Conservation (phyloP, 2,329 filamentous ascomycete genomes). For the Didymosphaeria variabile region DNA sequence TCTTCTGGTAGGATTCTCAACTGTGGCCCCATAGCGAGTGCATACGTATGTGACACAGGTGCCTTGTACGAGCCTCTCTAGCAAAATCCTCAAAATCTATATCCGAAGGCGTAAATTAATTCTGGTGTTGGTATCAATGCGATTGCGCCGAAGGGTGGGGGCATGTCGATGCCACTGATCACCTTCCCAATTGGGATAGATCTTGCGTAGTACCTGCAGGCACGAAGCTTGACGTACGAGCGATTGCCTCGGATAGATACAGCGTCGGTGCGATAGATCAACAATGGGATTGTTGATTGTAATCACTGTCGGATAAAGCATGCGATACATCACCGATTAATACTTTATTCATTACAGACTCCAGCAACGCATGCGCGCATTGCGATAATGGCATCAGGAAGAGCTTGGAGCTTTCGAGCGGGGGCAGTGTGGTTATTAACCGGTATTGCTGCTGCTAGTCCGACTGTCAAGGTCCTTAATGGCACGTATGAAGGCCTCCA, state of each 20-base stretch:
- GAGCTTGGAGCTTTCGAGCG: slow-evolving; percentile 30
- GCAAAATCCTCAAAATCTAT: no score
- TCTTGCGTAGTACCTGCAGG: slow-evolving; percentile 3
- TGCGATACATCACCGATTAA: background rate
- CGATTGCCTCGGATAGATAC: background rate
- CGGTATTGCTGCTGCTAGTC: slow-evolving; percentile 26
- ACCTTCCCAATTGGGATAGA: background rate
- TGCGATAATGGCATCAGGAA: slow-evolving; percentile 4
- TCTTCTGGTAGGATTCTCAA: no score
- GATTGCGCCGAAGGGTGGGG: background rate
- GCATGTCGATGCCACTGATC: background rate
- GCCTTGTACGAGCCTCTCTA: no score
- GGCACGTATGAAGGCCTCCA: slow-evolving; percentile 47
- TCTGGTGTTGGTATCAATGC: background rate
- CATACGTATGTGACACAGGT: no score
- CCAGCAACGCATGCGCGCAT: background rate
- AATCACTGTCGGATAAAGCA: background rate
- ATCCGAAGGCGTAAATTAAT: no score
- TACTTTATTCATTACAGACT: background rate
- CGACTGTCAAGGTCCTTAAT: slow-evolving; percentile 43
- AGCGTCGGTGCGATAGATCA: background rate
- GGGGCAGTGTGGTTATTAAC: slow-evolving; percentile 26
- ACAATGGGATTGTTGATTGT: background rate
- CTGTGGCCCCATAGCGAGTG: no score
- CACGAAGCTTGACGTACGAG: background rate